Evolutionary conservation across 2,329 filamentous ascomycete genomes (phyloP).

Genomic region (Colletotrichum ledebouriae): DNA sequence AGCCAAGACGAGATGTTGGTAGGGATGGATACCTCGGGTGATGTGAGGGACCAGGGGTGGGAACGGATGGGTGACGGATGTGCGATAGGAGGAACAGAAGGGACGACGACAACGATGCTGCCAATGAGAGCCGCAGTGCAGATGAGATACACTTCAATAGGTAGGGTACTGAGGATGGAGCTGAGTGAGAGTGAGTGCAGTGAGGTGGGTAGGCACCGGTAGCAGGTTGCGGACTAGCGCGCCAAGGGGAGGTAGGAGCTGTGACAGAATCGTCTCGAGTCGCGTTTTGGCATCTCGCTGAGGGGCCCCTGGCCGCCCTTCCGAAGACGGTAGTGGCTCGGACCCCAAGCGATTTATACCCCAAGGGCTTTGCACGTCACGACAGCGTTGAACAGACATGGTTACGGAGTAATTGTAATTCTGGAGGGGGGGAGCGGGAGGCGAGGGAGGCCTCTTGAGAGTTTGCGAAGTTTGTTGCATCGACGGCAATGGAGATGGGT

Average conservation of each 20-base stretch:
- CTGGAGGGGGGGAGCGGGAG: background rate
- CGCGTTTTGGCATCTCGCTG: conserved; percentile 57
- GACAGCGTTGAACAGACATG: background rate
- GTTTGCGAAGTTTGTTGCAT: no score
- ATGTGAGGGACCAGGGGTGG: conserved; percentile 27
- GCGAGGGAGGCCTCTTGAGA: background rate
- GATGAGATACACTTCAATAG: background rate
- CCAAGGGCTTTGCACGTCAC: conserved; percentile 28
- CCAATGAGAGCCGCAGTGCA: conserved; percentile 28
- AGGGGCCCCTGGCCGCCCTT: conserved; percentile 31
- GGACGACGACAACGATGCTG: conserved; percentile 23
- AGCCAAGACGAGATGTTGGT: conserved; percentile 40
- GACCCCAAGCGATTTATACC: conserved; percentile 15
- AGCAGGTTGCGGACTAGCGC: conserved; percentile 26
- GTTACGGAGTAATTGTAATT: conserved; percentile 7
- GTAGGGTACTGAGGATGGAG: no score
- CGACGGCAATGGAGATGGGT: no score
- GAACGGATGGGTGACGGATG: conserved; percentile 36
- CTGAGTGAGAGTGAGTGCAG: background rate
- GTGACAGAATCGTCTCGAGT: conserved; percentile 66
- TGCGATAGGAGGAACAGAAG: background rate
- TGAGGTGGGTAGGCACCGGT: background rate
- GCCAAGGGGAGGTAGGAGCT: conserved; percentile 44
- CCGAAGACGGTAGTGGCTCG: conserved; percentile 33
- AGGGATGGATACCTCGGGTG: conserved; percentile 17